These are phyloP conservation scores for Bacterosira constricta DNA, from an alignment of 108 stramenopile genomes.

Conservation along the genomic window DNA sequence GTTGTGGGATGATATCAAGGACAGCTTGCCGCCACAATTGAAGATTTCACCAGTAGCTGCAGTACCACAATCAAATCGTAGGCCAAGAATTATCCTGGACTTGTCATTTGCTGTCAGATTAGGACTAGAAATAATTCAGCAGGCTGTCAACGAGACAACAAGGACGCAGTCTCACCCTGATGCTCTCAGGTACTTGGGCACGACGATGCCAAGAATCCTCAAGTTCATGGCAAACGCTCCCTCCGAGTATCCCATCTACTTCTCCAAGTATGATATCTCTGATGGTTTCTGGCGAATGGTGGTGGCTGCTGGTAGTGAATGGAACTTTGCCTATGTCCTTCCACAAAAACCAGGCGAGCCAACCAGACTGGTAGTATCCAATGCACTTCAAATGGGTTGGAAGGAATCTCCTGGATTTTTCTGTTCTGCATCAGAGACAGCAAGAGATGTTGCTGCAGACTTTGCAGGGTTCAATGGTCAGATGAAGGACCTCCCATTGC, in stretches of 20 bases:
- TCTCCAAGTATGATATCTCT: constrained; percentile 1
- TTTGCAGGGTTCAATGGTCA: background rate
- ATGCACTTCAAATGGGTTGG: constrained; percentile 9
- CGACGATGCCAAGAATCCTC: background rate
- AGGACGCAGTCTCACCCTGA: background rate
- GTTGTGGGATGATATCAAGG: background rate
- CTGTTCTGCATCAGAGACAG: background rate
- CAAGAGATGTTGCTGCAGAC: background rate
- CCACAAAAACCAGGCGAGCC: background rate
- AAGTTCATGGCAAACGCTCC: background rate
- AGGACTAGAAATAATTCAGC: background rate
- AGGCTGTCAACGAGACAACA: background rate
- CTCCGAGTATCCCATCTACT: background rate
- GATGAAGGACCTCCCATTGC: background rate
- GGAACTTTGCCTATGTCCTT: constrained; percentile 12
- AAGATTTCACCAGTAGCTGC: constrained; percentile 1
- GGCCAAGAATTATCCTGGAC: background rate
- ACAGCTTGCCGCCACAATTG: background rate
- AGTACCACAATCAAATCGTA: background rate
- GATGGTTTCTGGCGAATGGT: constrained; percentile 9
- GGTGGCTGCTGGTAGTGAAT: background rate
- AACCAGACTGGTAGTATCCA: background rate
- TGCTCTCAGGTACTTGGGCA: background rate
- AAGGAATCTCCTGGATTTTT: background rate
- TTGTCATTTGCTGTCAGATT: background rate